phyloP scores from a whole-genome alignment of 2,329 filamentous ascomycete genomes.

The Penicillium brevicompactum region DNA sequence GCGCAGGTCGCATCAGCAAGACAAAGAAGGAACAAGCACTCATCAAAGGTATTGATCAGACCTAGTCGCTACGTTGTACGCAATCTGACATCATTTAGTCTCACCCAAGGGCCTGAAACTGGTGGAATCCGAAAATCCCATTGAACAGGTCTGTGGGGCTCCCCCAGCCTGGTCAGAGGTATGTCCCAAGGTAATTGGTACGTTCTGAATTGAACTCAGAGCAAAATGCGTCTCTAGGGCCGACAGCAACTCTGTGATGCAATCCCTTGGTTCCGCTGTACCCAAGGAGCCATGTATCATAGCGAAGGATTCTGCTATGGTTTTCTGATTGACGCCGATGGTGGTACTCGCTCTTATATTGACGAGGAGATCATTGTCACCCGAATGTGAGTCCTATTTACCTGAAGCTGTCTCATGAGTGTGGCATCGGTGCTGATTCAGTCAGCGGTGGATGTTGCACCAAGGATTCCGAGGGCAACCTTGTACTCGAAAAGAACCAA shows the following conservation, averaged over 20 bases:
- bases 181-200: neutral
- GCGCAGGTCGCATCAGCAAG: slow-evolving; percentile 1
- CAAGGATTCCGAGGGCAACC: slow-evolving; percentile 49
- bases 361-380: slow-evolving; percentile 65
- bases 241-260: slow-evolving; percentile 66
- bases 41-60: neutral
- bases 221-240: slow-evolving; percentile 20
- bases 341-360: slow-evolving; percentile 59
- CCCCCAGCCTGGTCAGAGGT: slow-evolving; percentile 10
- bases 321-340: slow-evolving; percentile 61
- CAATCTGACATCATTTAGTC: neutral
- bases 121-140: neutral
- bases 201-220: neutral
- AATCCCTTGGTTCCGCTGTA: slow-evolving; percentile 62
- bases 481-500: slow-evolving; percentile 53
- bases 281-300: slow-evolving; percentile 62
- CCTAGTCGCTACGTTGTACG: too few species aligned
- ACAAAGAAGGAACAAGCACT: neutral
- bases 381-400: slow-evolving; percentile 52
- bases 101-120: neutral
- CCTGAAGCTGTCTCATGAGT: too few species aligned
- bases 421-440: slow-evolving; percentile 10
- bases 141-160: neutral
- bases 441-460: slow-evolving; percentile 57
- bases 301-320: slow-evolving; percentile 54